Evolutionary conservation across 2,329 filamentous ascomycete genomes (phyloP), one percentile per base, ranked within the genome.

Genomic region (Sporothrix brunneoviolacea): DNA sequence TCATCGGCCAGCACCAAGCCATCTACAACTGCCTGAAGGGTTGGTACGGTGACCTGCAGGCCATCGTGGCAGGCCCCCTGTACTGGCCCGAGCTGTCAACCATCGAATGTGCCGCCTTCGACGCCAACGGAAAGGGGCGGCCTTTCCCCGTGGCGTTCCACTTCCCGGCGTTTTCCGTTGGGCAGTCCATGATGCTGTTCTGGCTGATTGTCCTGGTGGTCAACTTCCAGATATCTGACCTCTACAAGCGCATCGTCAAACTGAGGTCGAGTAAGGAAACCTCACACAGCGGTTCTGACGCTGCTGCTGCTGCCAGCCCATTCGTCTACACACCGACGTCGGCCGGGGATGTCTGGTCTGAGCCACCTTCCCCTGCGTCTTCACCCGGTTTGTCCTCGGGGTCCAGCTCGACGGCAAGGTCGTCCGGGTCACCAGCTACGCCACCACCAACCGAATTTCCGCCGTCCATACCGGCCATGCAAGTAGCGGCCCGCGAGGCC

Each of bases 141-240:
- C 53, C 58, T 9, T 61, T 58, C 40, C 50, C 57, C 10, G 57
- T 61, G 2, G 50, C 57, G 4, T 60, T 58, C 15, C 55, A 54
- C 32, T 61, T 61, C 46, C 55, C 57, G 0, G 54, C 58, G 21
- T 58, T 59, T 46, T 32, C 49, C 21, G 38, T 61, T 8, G 59
- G 51, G 41, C 58, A 58, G 50, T 41, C 48, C 19, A 15, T 55
- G 19, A 28, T 58, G 3, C 45, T 55, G 19, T 60, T 54, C 42
- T 61, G 58, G 58, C 30, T 57, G 30, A 48, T 53, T 18, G 24
- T 43, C 16, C 33, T 57, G 32, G 46, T 52, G 9, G 51, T 55
- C 21, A 45, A 60, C 27, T 21, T 38, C 35, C 53, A 59, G 24
- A 50, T 58, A 9, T 16, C 28, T 12, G 4, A 27, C 4, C 28